Conservation (phyloP, 1,284 basidiomycete species). For the Butyriboletus appendiculatus region DNA sequence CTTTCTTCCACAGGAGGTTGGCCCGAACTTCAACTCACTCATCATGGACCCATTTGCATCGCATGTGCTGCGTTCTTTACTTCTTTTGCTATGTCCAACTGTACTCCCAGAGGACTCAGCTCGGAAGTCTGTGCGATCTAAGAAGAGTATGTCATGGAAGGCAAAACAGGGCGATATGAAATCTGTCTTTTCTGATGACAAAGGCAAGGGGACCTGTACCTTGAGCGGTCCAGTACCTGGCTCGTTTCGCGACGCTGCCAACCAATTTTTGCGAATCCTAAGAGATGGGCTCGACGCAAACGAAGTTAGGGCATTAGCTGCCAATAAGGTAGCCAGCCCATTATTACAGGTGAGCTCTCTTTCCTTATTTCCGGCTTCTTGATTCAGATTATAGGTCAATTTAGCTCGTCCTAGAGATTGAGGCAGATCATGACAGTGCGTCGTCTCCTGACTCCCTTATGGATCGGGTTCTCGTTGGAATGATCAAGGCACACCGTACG, state of each 20-base stretch:
- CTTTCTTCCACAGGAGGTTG: conserved; percentile 58
- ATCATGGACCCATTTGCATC: conserved; percentile 86
- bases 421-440: conserved; percentile 63
- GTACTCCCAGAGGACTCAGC: conserved; percentile 40
- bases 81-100: conserved; percentile 71
- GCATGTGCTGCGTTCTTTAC: conserved; percentile 80
- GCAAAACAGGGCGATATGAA: conserved; percentile 73
- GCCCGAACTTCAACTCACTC: conserved; percentile 61
- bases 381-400: neutral
- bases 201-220: conserved; percentile 41
- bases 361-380: neutral
- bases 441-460: conserved; percentile 72
- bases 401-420: conserved; percentile 81
- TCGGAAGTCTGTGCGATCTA: conserved; percentile 59
- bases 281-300: conserved; percentile 60
- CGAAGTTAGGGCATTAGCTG: conserved; percentile 81
- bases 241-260: conserved; percentile 54
- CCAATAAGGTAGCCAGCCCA: conserved; percentile 81
- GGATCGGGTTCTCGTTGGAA: conserved; percentile 80
- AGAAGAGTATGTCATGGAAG: conserved; percentile 78
- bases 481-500: conserved; percentile 69
- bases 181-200: conserved; percentile 60
- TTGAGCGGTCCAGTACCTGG: conserved; percentile 42
- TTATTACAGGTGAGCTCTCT: conserved; percentile 65
- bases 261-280: conserved; percentile 55